Conservation (phyloP, 169 alveolate genomes). For the Plasmodium gonderi region DNA sequence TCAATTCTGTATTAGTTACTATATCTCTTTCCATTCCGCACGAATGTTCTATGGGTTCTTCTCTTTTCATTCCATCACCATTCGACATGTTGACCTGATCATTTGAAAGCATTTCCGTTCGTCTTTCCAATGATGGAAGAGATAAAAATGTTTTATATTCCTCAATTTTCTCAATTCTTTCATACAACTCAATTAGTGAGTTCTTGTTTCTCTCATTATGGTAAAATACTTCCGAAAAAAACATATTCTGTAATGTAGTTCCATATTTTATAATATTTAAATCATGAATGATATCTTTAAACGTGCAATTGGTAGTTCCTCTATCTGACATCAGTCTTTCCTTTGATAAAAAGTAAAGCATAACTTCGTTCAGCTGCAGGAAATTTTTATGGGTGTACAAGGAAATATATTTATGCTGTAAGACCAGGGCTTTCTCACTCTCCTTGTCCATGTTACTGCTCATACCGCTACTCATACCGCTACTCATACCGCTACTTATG, state of each 20-base stretch:
- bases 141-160: too few species aligned
- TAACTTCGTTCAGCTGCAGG: slow-evolving; percentile 37
- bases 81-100: too few species aligned
- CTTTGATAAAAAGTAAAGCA: slow-evolving; percentile 42
- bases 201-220: too few species aligned
- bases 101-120: too few species aligned
- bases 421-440: neutral
- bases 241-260: slow-evolving; percentile 1
- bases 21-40: too few species aligned
- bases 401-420: slow-evolving; percentile 6
- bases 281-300: slow-evolving; percentile 2
- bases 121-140: too few species aligned
- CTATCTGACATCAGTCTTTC: neutral
- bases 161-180: too few species aligned
- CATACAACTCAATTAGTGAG: too few species aligned
- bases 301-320: neutral
- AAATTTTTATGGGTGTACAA: slow-evolving; percentile 1
- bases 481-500: neutral
- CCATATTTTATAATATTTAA: slow-evolving; percentile 13
- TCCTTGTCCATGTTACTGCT: neutral
- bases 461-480: neutral
- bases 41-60: too few species aligned
- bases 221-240: neutral
- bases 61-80: too few species aligned
- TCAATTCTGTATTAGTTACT: neutral